Evolutionary conservation across 83 land plant species (phyloP).

Genomic region (Diphasiastrum complanatum): DNA sequence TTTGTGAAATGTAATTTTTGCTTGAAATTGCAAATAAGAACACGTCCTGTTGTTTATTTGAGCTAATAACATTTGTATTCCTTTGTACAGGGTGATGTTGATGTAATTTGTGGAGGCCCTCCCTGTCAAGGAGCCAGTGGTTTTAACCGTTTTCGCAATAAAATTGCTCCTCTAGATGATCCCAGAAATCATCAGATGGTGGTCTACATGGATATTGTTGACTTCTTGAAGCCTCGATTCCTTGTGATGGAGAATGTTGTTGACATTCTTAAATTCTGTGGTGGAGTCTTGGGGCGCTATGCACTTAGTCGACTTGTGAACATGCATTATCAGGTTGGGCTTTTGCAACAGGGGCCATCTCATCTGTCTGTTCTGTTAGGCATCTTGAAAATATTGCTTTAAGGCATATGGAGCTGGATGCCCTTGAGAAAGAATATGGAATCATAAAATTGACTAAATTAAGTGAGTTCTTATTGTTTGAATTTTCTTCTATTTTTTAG

Average conservation of each 20-base stretch:
- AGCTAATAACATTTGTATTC: background rate
- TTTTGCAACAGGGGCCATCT: too few relatives aligned
- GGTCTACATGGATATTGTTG: conserved; percentile 91
- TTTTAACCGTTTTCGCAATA: conserved; percentile 74
- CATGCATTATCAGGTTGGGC: conserved; percentile 90
- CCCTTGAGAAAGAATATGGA: too few relatives aligned
- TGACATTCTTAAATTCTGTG: conserved; percentile 76
- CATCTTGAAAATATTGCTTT: too few relatives aligned
- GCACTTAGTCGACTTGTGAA: conserved; percentile 71
- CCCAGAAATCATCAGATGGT: conserved; percentile 70
- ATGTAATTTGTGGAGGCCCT: conserved; percentile 98
- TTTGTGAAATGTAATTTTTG: too few relatives aligned
- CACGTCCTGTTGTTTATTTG: background rate
- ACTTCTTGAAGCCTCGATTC: conserved; percentile 70
- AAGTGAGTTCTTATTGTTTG: too few relatives aligned
- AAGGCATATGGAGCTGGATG: too few relatives aligned
- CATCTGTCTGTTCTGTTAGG: too few relatives aligned
- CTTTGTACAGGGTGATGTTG: conserved; percentile 80
- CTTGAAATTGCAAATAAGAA: background rate
- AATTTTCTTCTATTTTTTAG: too few relatives aligned
- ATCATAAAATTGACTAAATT: too few relatives aligned
- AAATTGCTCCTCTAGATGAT: conserved; percentile 67
- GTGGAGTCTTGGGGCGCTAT: conserved; percentile 73
- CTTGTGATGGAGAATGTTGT: conserved; percentile 97
- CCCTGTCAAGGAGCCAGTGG: conserved; percentile 99